Evolutionary conservation across 2,329 filamentous ascomycete genomes (phyloP).

Genomic region (Alternaria brassicae): DNA sequence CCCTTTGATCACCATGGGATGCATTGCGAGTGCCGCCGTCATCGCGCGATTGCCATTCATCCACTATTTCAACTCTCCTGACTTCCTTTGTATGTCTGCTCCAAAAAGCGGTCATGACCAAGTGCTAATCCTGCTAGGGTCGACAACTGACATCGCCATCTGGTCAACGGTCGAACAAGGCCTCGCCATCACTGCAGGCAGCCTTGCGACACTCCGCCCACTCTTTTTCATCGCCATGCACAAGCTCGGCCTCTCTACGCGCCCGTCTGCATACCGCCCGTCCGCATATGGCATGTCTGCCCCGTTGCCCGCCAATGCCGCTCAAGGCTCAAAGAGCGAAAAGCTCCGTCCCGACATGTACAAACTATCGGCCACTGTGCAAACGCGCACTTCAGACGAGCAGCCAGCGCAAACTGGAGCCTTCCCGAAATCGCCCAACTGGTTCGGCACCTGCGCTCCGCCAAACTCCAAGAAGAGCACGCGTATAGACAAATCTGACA

Average conservation of each 20-base stretch:
- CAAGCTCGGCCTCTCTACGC: conserved; percentile 35
- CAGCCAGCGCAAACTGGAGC: not conserved
- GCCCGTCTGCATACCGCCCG: conserved; percentile 27
- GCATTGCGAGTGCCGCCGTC: conserved; percentile 51
- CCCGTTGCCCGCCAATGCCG: conserved; percentile 17
- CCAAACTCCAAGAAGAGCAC: conserved; percentile 20
- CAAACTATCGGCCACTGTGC: conserved; percentile 26
- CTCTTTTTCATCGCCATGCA: conserved; percentile 38
- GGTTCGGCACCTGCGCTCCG: conserved; percentile 18
- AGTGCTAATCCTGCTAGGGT: conserved; percentile 25
- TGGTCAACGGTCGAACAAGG: conserved; percentile 49
- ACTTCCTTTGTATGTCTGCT: conserved; percentile 43
- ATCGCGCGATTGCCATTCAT: conserved; percentile 43
- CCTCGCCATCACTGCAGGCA: conserved; percentile 48
- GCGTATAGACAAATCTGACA: conserved; percentile 19
- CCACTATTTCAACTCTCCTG: conserved; percentile 34
- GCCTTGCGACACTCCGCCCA: conserved; percentile 46
- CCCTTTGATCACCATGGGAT: conserved; percentile 59
- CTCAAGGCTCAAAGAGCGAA: conserved; percentile 17
- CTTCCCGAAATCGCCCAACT: conserved; percentile 20
- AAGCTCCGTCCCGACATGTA: conserved; percentile 31
- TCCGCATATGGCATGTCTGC: conserved; percentile 32
- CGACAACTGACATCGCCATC: conserved; percentile 47
- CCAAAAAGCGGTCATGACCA: too few species aligned
- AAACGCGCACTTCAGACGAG: conserved; percentile 27